These are phyloP conservation scores for Starmera caribaea DNA, from an alignment of 805 yeast species.

Conservation along the genomic window DNA sequence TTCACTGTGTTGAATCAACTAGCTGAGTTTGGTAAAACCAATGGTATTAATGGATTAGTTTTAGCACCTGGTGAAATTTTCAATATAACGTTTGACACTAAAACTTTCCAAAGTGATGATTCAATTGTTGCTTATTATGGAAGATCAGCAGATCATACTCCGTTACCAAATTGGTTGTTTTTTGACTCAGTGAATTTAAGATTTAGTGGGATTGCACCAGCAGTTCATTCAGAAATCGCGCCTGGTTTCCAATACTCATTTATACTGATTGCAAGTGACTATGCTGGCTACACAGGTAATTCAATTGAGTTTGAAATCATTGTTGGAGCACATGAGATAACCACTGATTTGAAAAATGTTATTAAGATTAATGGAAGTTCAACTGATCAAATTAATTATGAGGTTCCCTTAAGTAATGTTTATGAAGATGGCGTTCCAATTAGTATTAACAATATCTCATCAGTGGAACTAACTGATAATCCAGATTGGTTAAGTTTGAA, in stretches of 20 bases:
- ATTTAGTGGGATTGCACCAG: slow-evolving; percentile 83
- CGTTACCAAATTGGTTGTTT: slow-evolving; percentile 83
- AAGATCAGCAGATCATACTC: slow-evolving; percentile 68
- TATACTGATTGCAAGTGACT: slow-evolving; percentile 71
- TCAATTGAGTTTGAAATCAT: slow-evolving; percentile 60
- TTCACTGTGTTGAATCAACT: slow-evolving; percentile 43
- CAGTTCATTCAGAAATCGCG: slow-evolving; percentile 77
- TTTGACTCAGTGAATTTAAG: slow-evolving; percentile 55
- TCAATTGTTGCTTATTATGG: slow-evolving; percentile 67
- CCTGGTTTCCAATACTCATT: slow-evolving; percentile 71
- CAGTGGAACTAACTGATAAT: slow-evolving; percentile 35
- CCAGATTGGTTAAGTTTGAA: slow-evolving; percentile 53
- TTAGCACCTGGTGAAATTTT: slow-evolving; percentile 63
- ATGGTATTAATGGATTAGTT: slow-evolving; percentile 68
- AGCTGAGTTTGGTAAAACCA: slow-evolving; percentile 58
- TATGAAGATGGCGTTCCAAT: slow-evolving; percentile 53
- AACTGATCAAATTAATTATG: slow-evolving; percentile 40
- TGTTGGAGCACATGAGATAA: slow-evolving; percentile 82
- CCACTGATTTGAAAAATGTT: slow-evolving; percentile 52
- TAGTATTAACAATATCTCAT: slow-evolving; percentile 40
- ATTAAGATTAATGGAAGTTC: slow-evolving; percentile 59
- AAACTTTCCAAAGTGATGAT: slow-evolving; percentile 47
- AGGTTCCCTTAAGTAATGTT: slow-evolving; percentile 55
- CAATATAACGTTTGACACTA: slow-evolving; percentile 49
- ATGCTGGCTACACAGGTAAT: slow-evolving; percentile 62